Conservation (phyloP, 2,329 filamentous ascomycete genomes). For the Nakataea oryzae region DNA sequence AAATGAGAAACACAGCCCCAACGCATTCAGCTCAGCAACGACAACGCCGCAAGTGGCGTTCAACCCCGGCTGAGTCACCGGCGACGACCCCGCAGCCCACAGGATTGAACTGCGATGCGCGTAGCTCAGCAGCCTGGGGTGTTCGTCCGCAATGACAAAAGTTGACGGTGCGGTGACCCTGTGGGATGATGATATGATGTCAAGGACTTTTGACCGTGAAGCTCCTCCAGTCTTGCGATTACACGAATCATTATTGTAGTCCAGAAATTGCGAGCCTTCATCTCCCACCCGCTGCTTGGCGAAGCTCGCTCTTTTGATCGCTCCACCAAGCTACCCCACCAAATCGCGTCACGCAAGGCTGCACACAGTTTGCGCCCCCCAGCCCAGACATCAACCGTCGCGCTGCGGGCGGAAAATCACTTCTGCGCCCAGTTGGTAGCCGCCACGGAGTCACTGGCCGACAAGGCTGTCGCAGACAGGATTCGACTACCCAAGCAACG, state of each 20-base stretch:
- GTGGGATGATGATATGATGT: background rate
- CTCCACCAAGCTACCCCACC: background rate
- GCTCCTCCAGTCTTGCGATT: background rate
- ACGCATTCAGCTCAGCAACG: too few species aligned
- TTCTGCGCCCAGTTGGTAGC: background rate
- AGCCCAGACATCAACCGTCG: background rate
- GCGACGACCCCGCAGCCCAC: background rate
- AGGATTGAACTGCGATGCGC: background rate
- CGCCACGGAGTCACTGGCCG: background rate
- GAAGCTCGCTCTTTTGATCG: background rate
- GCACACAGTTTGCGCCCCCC: background rate
- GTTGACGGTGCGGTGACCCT: too few species aligned
- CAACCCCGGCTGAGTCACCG: background rate
- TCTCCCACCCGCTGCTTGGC: background rate
- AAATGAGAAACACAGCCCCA: too few species aligned
- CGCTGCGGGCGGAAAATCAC: background rate
- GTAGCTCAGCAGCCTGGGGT: background rate
- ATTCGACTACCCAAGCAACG: background rate
- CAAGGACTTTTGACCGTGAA: background rate
- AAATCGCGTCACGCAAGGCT: background rate
- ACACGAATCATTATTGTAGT: background rate
- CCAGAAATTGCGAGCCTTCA: background rate
- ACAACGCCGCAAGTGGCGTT: background rate
- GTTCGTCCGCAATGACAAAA: background rate
- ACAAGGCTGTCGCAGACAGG: background rate